These are phyloP conservation scores for Solanum megistacrolobum DNA, from an alignment of 257 asterid genomes.

Conservation along the genomic window DNA sequence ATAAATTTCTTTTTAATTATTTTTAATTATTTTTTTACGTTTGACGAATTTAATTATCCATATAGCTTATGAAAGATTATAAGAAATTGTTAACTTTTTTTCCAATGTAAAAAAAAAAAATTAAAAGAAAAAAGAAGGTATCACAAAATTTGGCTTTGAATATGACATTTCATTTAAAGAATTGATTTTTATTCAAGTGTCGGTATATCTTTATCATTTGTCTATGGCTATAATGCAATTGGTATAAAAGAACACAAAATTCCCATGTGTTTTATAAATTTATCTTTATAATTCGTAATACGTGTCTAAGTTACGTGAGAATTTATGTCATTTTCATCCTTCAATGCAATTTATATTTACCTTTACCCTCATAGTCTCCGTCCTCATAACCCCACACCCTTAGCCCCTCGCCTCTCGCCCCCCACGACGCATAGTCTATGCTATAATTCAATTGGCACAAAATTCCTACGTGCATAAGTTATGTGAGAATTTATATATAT, in stretches of 20 bases:
- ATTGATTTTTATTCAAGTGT: background rate
- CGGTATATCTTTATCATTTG: background rate
- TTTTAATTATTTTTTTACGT: background rate
- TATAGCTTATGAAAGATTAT: background rate
- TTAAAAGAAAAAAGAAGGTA: background rate
- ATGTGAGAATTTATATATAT: too few relatives aligned
- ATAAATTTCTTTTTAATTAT: background rate
- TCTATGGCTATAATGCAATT: background rate
- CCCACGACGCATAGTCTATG: too few relatives aligned
- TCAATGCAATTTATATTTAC: background rate
- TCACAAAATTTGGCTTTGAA: background rate
- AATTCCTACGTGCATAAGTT: too few relatives aligned
- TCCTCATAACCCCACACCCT: background rate
- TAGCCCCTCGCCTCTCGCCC: too few relatives aligned
- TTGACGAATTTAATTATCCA: background rate
- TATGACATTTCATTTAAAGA: background rate
- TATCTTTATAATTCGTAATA: background rate
- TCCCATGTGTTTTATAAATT: background rate
- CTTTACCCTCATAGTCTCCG: background rate
- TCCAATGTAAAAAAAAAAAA: background rate
- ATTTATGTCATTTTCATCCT: background rate
- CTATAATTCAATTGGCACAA: too few relatives aligned
- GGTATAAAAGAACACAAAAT: background rate
- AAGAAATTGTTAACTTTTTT: background rate
- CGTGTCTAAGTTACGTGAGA: background rate